Evolutionary conservation across 2,329 filamentous ascomycete species (phyloP).

Genomic region (Pestalotiopsis sp.): DNA sequence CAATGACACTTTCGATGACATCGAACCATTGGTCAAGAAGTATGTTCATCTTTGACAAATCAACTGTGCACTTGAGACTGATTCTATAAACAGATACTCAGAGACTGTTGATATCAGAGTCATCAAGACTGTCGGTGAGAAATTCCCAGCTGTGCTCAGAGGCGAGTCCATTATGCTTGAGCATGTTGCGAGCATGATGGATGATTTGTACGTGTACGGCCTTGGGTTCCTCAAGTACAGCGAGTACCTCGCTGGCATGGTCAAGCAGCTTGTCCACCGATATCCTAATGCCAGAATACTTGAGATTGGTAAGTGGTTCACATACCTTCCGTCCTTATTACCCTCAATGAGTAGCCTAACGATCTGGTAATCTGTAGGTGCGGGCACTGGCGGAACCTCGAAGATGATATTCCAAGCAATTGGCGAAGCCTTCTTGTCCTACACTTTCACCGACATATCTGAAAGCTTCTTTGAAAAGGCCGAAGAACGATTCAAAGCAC

Average conservation of each 20-base stretch:
- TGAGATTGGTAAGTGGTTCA: conserved; percentile 29
- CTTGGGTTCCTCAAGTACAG: not conserved
- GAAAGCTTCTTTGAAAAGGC: conserved; percentile 37
- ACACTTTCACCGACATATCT: conserved; percentile 47
- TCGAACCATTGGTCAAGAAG: conserved; percentile 29
- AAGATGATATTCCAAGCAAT: conserved; percentile 32
- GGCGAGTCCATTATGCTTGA: not conserved
- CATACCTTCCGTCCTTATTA: not conserved
- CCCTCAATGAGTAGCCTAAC: not conserved
- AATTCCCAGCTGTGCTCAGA: not conserved
- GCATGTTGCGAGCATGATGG: not conserved
- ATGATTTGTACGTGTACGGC: conserved; percentile 13
- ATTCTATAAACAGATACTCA: not conserved
- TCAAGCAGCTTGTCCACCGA: conserved; percentile 15
- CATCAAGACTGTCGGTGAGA: not conserved
- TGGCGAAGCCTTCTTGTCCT: conserved; percentile 32
- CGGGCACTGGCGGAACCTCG: conserved; percentile 43
- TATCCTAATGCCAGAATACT: conserved; percentile 26
- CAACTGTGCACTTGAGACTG: too few species aligned
- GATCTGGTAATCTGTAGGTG: conserved; percentile 27
- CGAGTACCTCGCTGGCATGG: not conserved
- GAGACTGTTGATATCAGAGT: conserved; percentile 18
- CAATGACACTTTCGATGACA: conserved; percentile 22
- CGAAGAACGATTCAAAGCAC: conserved; percentile 18
- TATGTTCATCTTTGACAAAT: conserved; percentile 18